A percentile compares a stretch with the other conserved stretches of the same genome.
Conservation (phyloP, 768 basidiomycete species). For the Tulasnella sp. region DNA sequence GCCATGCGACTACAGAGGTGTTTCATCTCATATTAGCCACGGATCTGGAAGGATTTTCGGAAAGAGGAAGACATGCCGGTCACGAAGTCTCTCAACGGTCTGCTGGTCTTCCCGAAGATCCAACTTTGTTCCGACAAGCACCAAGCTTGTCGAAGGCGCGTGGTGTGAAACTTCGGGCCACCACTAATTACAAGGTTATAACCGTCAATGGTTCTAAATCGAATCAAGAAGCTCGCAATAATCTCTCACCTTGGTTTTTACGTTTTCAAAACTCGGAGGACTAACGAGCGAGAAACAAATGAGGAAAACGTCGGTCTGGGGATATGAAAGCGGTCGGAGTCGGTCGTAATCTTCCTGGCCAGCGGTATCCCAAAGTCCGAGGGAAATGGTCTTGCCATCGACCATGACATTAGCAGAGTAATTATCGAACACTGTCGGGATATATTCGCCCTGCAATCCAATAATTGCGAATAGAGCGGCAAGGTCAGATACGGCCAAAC, state of each 20-base stretch:
- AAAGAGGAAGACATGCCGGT: slow-evolving; percentile 39
- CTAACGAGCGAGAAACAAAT: slow-evolving; percentile 98
- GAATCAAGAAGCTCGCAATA: not conserved
- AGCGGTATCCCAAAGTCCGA: slow-evolving; percentile 99
- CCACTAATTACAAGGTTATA: slow-evolving; percentile 54
- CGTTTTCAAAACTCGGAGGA: slow-evolving; percentile 97
- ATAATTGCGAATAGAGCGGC: too few relatives aligned
- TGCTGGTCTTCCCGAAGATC: slow-evolving; percentile 92
- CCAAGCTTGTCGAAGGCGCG: slow-evolving; percentile 84
- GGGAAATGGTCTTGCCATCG: slow-evolving; percentile 95
- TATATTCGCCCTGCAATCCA: slow-evolving; percentile 74
- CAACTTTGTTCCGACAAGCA: slow-evolving; percentile 93
- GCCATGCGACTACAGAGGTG: slow-evolving; percentile 71
- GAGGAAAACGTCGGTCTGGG: slow-evolving; percentile 98
- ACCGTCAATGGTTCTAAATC: slow-evolving; percentile 13
- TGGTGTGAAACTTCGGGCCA: slow-evolving; percentile 96
- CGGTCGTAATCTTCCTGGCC: slow-evolving; percentile 99
- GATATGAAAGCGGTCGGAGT: slow-evolving; percentile 93
- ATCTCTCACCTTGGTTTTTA: slow-evolving; percentile 77
- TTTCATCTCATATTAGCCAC: not conserved
- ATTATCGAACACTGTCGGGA: slow-evolving; percentile 98
- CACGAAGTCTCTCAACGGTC: slow-evolving; percentile 86
- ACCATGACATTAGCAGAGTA: slow-evolving; percentile 99
- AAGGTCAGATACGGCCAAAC: slow-evolving; percentile 18
- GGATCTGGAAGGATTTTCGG: not conserved